A percentile compares a stretch with the other conserved stretches of the same genome.
Conservation (phyloP, 176 grass and related monocot species). For the Oryza brachyantha region DNA sequence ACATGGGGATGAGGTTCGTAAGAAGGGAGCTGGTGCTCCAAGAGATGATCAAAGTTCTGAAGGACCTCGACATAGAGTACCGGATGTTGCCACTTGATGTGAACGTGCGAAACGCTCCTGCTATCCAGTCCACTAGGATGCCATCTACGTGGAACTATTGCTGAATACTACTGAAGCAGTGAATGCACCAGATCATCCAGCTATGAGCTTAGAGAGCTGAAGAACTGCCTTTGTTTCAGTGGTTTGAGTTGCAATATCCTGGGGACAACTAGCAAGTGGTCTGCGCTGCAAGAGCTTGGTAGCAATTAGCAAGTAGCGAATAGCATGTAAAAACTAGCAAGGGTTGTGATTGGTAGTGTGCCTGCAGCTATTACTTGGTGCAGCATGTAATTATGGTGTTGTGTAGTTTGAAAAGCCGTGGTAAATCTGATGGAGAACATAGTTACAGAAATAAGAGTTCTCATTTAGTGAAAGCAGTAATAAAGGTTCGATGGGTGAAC, state of each 20-base stretch:
- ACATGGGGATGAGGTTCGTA: slow-evolving; percentile 55
- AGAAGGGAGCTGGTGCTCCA: slow-evolving; percentile 57
- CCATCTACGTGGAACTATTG: slow-evolving; percentile 63
- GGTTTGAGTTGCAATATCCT: neutral
- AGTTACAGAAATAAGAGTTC: neutral
- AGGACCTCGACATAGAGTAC: slow-evolving; percentile 71
- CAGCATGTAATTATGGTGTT: slow-evolving; percentile 16
- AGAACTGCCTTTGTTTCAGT: neutral
- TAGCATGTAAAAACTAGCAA: slow-evolving; percentile 26
- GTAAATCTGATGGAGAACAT: neutral
- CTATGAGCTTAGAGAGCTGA: neutral
- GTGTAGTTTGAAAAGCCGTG: neutral
- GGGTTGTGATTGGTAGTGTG: neutral
- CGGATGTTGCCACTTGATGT: slow-evolving; percentile 72
- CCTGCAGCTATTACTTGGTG: slow-evolving; percentile 12
- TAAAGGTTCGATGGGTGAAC: neutral
- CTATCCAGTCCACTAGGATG: slow-evolving; percentile 41
- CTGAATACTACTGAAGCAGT: slow-evolving; percentile 38
- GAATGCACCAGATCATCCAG: neutral
- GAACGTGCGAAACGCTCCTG: slow-evolving; percentile 48
- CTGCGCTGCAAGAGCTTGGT: neutral
- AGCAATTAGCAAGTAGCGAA: slow-evolving; percentile 7
- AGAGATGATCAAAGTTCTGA: slow-evolving; percentile 59
- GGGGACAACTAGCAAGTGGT: neutral
- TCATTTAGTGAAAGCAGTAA: neutral